phyloP scores from a whole-genome alignment of 2,329 filamentous ascomycete species.

The Catunica adiposa region DNA sequence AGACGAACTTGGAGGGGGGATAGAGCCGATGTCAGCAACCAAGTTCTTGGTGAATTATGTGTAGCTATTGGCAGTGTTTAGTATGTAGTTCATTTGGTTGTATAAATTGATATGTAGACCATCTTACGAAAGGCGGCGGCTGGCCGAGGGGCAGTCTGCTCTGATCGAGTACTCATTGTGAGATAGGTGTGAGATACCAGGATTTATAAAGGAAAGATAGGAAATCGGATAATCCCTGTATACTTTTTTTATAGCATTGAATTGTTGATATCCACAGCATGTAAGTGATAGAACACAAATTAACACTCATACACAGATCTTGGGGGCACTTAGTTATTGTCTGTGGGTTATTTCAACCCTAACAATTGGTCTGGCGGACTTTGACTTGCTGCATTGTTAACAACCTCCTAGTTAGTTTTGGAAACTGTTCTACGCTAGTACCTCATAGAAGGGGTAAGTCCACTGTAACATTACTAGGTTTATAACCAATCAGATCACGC shows the following conservation, averaged over 20 bases:
- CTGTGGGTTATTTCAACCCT: too few species aligned
- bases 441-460: background rate
- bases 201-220: too few species aligned
- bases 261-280: too few species aligned
- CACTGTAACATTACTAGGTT: background rate
- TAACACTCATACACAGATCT: too few species aligned
- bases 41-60: conserved; percentile 65
- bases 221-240: too few species aligned
- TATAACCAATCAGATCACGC: background rate
- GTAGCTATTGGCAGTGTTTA: conserved; percentile 30
- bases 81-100: background rate
- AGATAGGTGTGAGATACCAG: background rate
- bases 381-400: too few species aligned
- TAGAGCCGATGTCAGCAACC: conserved; percentile 78
- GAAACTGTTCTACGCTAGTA: too few species aligned
- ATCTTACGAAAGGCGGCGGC: conserved; percentile 11
- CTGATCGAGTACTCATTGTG: background rate
- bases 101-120: background rate
- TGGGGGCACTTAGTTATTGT: too few species aligned
- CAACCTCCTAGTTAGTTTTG: background rate
- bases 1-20: conserved; percentile 74
- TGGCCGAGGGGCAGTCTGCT: background rate
- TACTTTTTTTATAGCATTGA: too few species aligned
- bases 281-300: too few species aligned
- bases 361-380: too few species aligned